These are phyloP conservation scores for Aureobasidium mangrovei DNA, from an alignment of 2,329 filamentous ascomycete genomes.

Conservation along the genomic window DNA sequence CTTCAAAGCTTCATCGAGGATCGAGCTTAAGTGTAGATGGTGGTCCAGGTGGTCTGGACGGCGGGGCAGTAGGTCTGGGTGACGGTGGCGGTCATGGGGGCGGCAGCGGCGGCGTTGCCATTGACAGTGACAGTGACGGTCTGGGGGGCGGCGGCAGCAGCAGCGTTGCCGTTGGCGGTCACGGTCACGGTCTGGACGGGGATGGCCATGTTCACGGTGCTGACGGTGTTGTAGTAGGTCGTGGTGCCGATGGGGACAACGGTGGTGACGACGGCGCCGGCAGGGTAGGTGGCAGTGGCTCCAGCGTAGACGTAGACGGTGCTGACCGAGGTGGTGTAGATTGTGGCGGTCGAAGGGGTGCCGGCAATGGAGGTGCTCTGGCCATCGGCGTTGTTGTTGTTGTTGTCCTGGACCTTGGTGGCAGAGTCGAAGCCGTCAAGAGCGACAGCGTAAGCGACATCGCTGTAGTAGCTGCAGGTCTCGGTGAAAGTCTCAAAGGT, in stretches of 20 bases:
- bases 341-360: background rate
- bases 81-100: too few relatives aligned
- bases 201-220: slow-evolving; percentile 15
- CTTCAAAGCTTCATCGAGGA: too few relatives aligned
- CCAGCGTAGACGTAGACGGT: background rate
- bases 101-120: too few relatives aligned
- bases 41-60: too few relatives aligned
- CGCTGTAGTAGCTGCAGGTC: background rate
- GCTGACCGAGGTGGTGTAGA: background rate
- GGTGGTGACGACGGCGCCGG: slow-evolving; percentile 13
- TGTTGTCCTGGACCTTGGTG: background rate
- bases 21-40: too few relatives aligned
- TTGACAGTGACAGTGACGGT: background rate
- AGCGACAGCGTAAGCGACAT: background rate
- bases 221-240: slow-evolving; percentile 14
- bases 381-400: slow-evolving; percentile 14
- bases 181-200: background rate
- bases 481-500: background rate
- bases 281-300: background rate
- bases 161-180: background rate
- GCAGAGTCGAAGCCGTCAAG: slow-evolving; percentile 4
- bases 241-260: slow-evolving; percentile 13
- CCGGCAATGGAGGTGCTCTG: slow-evolving; percentile 3
- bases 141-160: slow-evolving; percentile 4
- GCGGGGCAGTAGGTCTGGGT: too few relatives aligned